These are phyloP conservation scores for Pichia cactophila DNA, from an alignment of 1,139 yeast species.

Conservation along the genomic window DNA sequence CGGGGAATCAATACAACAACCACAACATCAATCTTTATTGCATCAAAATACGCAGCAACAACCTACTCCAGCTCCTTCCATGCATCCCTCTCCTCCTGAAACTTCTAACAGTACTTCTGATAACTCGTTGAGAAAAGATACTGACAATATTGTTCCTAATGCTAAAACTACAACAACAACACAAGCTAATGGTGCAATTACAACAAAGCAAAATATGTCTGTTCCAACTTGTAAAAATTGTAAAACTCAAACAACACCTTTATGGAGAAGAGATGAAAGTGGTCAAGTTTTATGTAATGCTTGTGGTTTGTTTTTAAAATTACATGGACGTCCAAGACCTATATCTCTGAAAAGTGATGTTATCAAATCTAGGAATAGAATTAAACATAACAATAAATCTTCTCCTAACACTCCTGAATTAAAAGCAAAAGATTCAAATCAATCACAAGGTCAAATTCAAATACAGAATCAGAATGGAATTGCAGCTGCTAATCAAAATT, in stretches of 20 bases:
- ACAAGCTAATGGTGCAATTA: constrained; percentile 34
- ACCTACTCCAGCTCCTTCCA: not conserved
- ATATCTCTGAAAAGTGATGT: constrained; percentile 86
- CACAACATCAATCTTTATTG: not conserved
- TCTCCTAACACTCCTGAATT: constrained; percentile 29
- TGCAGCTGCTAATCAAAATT: not conserved
- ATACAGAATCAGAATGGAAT: not conserved
- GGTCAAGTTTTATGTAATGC: constrained; percentile 95
- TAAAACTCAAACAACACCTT: constrained; percentile 84
- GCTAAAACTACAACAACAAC: constrained; percentile 40
- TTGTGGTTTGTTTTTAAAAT: constrained; percentile 82
- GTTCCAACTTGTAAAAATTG: constrained; percentile 84
- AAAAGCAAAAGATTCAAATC: constrained; percentile 26
- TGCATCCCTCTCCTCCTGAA: not conserved
- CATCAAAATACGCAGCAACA: not conserved
- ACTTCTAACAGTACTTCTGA: not conserved
- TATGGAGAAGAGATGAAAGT: constrained; percentile 91
- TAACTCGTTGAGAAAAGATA: constrained; percentile 7
- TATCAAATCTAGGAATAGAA: constrained; percentile 81
- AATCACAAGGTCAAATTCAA: not conserved
- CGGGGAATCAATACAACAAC: not conserved
- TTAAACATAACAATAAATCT: constrained; percentile 33
- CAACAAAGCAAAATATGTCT: constrained; percentile 40
- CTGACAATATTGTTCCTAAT: constrained; percentile 37
- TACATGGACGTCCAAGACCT: constrained; percentile 91